Percentiles rank a stretch among this genome's conserved stretches.
These are phyloP conservation scores for Cladosporium sphaerospermum DNA, from an alignment of 2,329 filamentous ascomycete species.

Conservation along the genomic window DNA sequence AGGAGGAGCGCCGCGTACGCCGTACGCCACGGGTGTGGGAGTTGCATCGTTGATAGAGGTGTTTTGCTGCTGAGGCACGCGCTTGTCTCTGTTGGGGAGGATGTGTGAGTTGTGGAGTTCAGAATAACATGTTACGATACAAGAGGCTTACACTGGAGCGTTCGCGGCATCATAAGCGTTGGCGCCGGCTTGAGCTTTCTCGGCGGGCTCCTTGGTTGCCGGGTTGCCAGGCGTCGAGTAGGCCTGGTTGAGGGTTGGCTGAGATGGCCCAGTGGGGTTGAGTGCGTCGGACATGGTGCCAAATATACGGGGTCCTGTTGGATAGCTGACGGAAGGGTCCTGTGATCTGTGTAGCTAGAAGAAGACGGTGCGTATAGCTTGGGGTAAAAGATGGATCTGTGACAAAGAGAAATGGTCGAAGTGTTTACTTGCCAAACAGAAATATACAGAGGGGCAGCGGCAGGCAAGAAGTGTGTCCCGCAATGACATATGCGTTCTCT, in stretches of 20 bases:
- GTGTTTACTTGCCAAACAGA: no score
- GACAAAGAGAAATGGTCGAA: no score
- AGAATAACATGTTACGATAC: background rate
- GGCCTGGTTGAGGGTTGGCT: slow-evolving; percentile 39
- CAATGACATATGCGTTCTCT: no score
- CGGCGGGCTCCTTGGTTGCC: slow-evolving; percentile 36
- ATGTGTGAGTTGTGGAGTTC: background rate
- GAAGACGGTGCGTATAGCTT: no score
- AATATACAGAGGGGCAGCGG: no score
- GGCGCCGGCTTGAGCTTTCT: slow-evolving; percentile 28
- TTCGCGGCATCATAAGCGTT: slow-evolving; percentile 20
- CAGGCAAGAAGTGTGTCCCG: no score
- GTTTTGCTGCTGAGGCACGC: slow-evolving; percentile 34
- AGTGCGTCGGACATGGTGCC: slow-evolving; percentile 34
- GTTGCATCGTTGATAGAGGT: slow-evolving; percentile 31
- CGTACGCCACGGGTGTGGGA: slow-evolving; percentile 34
- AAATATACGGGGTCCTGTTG: background rate
- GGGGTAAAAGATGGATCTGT: no score
- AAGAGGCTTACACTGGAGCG: slow-evolving; percentile 9
- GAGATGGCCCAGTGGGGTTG: slow-evolving; percentile 36
- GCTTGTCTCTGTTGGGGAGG: slow-evolving; percentile 26
- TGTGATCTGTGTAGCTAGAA: no score
- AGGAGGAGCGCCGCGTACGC: slow-evolving; percentile 38
- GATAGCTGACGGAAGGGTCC: no score
- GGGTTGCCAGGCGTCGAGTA: slow-evolving; percentile 44